Evolutionary conservation across 164 flowering plant species (phyloP).

Genomic region (Annona cherimola): DNA sequence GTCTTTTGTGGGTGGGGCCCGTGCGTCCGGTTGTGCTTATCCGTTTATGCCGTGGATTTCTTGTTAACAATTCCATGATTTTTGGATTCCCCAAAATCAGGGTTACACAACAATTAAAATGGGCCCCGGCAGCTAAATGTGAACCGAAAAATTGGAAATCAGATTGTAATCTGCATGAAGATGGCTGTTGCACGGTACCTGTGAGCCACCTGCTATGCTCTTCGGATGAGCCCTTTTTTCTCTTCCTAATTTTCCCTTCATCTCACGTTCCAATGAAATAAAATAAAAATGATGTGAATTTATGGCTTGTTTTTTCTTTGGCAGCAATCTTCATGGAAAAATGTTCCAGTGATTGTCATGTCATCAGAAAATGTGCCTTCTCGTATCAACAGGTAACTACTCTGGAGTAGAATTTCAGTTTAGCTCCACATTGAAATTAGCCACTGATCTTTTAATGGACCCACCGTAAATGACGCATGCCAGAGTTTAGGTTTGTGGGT

Average conservation of each 20-base stretch:
- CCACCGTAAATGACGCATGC: neutral
- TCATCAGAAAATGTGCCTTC: conserved; percentile 91
- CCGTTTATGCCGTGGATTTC: too few relatives aligned
- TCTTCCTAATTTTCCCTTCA: neutral
- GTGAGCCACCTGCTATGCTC: neutral
- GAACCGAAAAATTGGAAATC: too few relatives aligned
- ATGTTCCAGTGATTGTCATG: conserved; percentile 91
- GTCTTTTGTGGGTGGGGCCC: too few relatives aligned
- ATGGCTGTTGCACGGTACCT: too few relatives aligned
- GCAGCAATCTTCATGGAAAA: conserved; percentile 55
- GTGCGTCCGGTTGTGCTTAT: too few relatives aligned
- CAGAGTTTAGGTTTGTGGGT: too few relatives aligned
- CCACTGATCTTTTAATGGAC: neutral
- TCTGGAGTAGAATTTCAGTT: neutral
- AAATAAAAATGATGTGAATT: neutral
- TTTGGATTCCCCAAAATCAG: too few relatives aligned
- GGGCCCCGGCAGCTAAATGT: too few relatives aligned
- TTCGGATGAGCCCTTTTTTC: too few relatives aligned
- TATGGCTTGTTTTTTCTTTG: neutral
- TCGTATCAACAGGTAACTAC: conserved; percentile 67
- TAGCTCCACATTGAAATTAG: neutral
- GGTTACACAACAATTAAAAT: too few relatives aligned
- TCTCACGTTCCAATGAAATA: neutral
- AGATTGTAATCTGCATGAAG: too few relatives aligned
- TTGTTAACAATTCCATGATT: too few relatives aligned